A percentile compares a stretch with the other conserved stretches of the same genome.
phyloP scores from a whole-genome alignment of 2,329 filamentous ascomycete genomes.

The Aspergillus udagawae region DNA sequence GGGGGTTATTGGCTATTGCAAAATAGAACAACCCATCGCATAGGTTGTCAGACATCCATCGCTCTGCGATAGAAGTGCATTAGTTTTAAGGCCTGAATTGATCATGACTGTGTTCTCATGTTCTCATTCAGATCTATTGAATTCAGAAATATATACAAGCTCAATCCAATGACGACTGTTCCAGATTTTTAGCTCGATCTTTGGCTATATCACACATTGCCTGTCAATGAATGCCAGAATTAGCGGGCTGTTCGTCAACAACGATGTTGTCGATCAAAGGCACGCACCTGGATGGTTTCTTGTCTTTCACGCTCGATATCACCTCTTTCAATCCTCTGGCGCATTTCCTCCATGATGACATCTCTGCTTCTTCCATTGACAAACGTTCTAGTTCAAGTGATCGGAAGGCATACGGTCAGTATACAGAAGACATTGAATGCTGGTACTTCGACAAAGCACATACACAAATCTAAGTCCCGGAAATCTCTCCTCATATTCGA shows the following conservation, averaged over 20 bases:
- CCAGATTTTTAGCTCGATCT: slow-evolving; percentile 68
- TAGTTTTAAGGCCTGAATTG: neutral
- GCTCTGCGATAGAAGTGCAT: neutral
- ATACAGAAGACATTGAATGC: neutral
- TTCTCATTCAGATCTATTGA: neutral
- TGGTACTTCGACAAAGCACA: neutral
- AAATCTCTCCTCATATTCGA: slow-evolving; percentile 72
- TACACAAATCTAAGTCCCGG: slow-evolving; percentile 74
- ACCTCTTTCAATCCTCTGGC: slow-evolving; percentile 63
- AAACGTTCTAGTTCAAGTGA: slow-evolving; percentile 59
- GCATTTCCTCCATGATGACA: slow-evolving; percentile 80
- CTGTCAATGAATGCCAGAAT: slow-evolving; percentile 38
- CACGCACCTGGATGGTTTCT: slow-evolving; percentile 68
- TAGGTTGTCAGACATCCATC: neutral
- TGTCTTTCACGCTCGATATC: slow-evolving; percentile 64
- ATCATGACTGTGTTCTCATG: neutral
- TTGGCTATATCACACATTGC: slow-evolving; percentile 90
- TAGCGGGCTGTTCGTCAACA: neutral
- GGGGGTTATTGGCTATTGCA: neutral
- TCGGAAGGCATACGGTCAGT: neutral
- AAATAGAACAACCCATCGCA: neutral
- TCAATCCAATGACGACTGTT: slow-evolving; percentile 12
- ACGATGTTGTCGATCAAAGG: neutral
- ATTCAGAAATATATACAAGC: neutral
- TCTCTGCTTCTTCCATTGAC: slow-evolving; percentile 75